Evolutionary conservation across 2,329 filamentous ascomycete genomes (phyloP), one percentile per base, ranked within the genome.

Genomic region (Chaetomiaceae sp.): DNA sequence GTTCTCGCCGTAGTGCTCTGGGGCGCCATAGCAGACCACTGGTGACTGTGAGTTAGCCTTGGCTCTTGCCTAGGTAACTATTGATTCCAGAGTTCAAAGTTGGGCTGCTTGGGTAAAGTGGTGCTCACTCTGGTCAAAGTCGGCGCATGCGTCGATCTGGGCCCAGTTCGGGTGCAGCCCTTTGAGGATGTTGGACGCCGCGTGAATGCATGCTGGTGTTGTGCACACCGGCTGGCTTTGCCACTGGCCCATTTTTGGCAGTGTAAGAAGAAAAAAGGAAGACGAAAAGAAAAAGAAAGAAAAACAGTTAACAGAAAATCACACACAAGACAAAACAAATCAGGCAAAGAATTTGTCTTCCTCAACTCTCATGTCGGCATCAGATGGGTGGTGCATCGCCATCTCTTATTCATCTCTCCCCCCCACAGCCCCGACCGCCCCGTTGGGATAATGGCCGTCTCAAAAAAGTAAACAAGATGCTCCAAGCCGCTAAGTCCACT

Each of bases 121-220:
- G 9, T 33, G 14, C 30, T 10, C 14, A 57, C 55, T 75, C 62
- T 82, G 72, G 53, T 86, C 81, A 53, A 89, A 89, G 60, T 87
- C 68, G n/a, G 73, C 76, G 59, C 85, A 89, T 1, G 85, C 79
- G 62, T 88, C 82, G 34, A 88, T 70, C 2, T 79, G 66, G 53
- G 78, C 71, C 65, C 86, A 83, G 48, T 62, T 70, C 7, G 81
- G 77, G 14, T 81, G 78, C 13, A 86, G 67, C 53, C 81, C 47
- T 23, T 45, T 20, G 4, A 58, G 50, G 34, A 86, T 75, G 55
- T 79, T 75, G 12, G 80, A 82, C 4, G 82, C 76, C 12, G 81
- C 82, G 59, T 84, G 78, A 12, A 85, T 71, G 63, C 82, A 86
- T 54, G 78, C 76, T 37, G 81, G 75, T 9, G 81, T 78, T 42